A percentile compares a stretch with the other conserved stretches of the same genome.
Conservation (phyloP, 2,329 filamentous ascomycete species). For the Cladophialophora chaetospira region DNA sequence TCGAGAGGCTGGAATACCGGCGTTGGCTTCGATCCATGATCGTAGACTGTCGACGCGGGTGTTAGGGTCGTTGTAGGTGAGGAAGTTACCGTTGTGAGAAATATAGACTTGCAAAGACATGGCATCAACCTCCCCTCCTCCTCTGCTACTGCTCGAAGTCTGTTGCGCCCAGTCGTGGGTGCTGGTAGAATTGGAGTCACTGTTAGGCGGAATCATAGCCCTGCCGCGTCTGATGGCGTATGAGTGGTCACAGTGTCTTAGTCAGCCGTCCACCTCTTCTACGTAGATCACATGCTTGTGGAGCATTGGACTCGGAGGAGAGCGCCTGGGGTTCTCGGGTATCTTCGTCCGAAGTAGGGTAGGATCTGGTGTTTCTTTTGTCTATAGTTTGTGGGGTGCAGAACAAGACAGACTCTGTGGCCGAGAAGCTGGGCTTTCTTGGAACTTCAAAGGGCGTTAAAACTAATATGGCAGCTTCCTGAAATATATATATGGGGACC, state of each 20-base stretch:
- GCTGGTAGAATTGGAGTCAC: background rate
- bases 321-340: background rate
- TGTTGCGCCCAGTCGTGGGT: background rate
- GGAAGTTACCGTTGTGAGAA: slow-evolving; percentile 86
- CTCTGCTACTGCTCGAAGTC: slow-evolving; percentile 5
- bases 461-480: too few species aligned
- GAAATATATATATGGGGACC: too few species aligned
- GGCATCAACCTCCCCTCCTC: slow-evolving; percentile 17
- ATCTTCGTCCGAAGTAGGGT: background rate
- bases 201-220: background rate
- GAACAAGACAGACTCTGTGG: background rate
- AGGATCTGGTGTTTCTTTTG: background rate
- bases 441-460: background rate
- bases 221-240: slow-evolving; percentile 7
- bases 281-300: background rate
- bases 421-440: background rate
- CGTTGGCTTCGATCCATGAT: slow-evolving; percentile 74
- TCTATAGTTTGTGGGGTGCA: background rate
- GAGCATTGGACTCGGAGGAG: background rate
- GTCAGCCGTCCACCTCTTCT: slow-evolving; percentile 6
- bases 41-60: slow-evolving; percentile 74
- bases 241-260: slow-evolving; percentile 12
- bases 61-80: slow-evolving; percentile 42
- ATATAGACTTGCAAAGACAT: slow-evolving; percentile 92
- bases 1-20: slow-evolving; percentile 71